These are phyloP conservation scores for Berkeleyomyces rouxiae DNA, from an alignment of 2,329 filamentous ascomycete genomes.

Conservation along the genomic window DNA sequence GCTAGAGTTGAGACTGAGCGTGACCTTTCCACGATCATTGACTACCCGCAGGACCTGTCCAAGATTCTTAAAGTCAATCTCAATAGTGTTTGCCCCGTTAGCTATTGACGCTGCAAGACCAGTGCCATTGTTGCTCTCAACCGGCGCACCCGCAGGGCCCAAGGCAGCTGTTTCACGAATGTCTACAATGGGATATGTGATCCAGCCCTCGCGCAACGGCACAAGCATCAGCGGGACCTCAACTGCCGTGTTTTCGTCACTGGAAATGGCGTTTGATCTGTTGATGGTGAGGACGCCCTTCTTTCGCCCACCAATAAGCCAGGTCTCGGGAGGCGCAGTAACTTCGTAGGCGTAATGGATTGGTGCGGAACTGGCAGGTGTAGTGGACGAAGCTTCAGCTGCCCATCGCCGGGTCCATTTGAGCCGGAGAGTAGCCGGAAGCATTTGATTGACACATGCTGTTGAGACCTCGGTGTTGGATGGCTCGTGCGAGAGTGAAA, in stretches of 20 bases:
- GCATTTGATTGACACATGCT: conserved; percentile 45
- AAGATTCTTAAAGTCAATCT: conserved; percentile 65
- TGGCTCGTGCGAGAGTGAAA: conserved; percentile 15
- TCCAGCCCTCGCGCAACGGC: conserved; percentile 58
- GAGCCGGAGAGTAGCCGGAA: conserved; percentile 44
- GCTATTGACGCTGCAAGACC: conserved; percentile 16
- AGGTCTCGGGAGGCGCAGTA: conserved; percentile 53
- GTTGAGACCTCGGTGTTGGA: conserved; percentile 21
- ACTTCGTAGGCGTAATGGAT: conserved; percentile 65
- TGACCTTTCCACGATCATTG: conserved; percentile 53
- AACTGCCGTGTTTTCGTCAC: not conserved
- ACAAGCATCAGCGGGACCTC: conserved; percentile 56
- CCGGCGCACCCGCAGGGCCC: conserved; percentile 14
- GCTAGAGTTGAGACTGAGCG: conserved; percentile 53
- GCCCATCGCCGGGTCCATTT: conserved; percentile 49
- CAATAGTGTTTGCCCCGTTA: conserved; percentile 31
- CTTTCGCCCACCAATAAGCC: conserved; percentile 70
- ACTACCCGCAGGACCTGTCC: conserved; percentile 64
- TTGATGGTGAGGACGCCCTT: conserved; percentile 61
- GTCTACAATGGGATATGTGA: conserved; percentile 66
- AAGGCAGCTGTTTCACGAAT: conserved; percentile 43
- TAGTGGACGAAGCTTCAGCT: conserved; percentile 23
- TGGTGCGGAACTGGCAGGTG: conserved; percentile 14
- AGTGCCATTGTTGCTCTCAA: conserved; percentile 27
- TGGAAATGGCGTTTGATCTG: conserved; percentile 5